A percentile compares a stretch with the other conserved stretches of the same genome.
Conservation (phyloP, 192 early-diverging fungal species). For the Oehlia diaphana region DNA sequence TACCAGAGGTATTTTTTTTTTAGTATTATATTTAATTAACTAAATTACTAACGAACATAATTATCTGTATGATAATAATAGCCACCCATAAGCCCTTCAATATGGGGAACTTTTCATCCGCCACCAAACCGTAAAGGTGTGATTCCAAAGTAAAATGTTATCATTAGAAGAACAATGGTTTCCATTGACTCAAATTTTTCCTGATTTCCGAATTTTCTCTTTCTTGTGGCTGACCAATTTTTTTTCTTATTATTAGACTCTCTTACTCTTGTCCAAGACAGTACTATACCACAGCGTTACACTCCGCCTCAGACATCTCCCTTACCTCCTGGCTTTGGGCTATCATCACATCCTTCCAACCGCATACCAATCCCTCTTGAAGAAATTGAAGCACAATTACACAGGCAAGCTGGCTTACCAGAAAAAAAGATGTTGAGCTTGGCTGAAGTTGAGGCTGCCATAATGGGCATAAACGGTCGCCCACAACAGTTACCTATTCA, state of each 20-base stretch:
- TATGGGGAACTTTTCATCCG: constrained; percentile 20
- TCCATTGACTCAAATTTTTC: not conserved
- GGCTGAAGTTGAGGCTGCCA: constrained; percentile 70
- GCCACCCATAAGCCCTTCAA: constrained; percentile 22
- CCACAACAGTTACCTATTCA: constrained; percentile 43
- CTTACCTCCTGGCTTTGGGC: constrained; percentile 29
- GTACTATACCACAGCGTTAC: constrained; percentile 32
- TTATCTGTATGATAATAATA: not conserved
- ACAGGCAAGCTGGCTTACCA: constrained; percentile 35
- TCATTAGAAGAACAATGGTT: too few relatives aligned
- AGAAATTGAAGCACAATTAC: constrained; percentile 57
- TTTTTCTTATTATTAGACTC: not conserved
- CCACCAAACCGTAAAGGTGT: constrained; percentile 9
- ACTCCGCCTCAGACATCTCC: constrained; percentile 25
- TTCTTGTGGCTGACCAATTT: not conserved
- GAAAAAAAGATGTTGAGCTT: constrained; percentile 63
- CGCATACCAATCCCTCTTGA: constrained; percentile 37
- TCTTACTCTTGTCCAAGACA: constrained; percentile 32
- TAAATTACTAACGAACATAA: too few relatives aligned
- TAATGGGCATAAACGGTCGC: constrained; percentile 44
- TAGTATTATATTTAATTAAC: not conserved
- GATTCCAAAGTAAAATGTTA: not conserved
- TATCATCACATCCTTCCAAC: constrained; percentile 29
- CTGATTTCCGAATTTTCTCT: not conserved
- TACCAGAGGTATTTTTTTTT: constrained; percentile 15